Conservation (phyloP, 2,329 filamentous ascomycete species). For the Beauveria sp. region DNA sequence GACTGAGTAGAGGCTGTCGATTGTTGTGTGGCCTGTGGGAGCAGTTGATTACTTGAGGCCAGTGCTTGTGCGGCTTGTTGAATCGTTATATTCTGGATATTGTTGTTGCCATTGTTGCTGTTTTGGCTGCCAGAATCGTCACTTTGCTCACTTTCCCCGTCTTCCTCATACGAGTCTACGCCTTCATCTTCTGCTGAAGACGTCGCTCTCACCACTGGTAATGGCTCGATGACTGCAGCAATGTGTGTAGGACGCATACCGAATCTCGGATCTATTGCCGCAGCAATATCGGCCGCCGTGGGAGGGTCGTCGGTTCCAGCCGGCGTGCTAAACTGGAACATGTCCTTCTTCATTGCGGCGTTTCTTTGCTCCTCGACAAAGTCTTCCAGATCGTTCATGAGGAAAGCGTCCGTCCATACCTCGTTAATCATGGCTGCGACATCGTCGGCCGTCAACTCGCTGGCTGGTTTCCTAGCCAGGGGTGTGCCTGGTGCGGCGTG, state of each 20-base stretch:
- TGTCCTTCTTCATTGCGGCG: not conserved
- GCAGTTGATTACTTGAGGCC: not conserved
- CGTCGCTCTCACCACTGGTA: not conserved
- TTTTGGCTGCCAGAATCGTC: not conserved
- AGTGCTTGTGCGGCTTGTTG: not conserved
- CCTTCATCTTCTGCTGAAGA: not conserved
- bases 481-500: not conserved
- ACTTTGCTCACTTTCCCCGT: not conserved
- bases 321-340: not conserved
- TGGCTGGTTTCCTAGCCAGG: slow-evolving; percentile 4
- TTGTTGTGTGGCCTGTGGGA: no score
- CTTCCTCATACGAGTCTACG: not conserved
- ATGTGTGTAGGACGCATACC: not conserved
- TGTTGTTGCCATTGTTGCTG: not conserved
- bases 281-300: not conserved
- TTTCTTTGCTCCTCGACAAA: not conserved
- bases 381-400: not conserved
- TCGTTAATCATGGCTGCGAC: not conserved
- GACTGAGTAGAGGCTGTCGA: no score
- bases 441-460: not conserved
- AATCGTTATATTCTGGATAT: not conserved
- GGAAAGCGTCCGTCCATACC: not conserved
- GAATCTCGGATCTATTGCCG: not conserved
- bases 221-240: not conserved
- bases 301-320: not conserved